A percentile compares a stretch with the other conserved stretches of the same genome.
Evolutionary conservation across 2,329 filamentous ascomycete genomes (phyloP).

Genomic region (Alternaria incomplexa): DNA sequence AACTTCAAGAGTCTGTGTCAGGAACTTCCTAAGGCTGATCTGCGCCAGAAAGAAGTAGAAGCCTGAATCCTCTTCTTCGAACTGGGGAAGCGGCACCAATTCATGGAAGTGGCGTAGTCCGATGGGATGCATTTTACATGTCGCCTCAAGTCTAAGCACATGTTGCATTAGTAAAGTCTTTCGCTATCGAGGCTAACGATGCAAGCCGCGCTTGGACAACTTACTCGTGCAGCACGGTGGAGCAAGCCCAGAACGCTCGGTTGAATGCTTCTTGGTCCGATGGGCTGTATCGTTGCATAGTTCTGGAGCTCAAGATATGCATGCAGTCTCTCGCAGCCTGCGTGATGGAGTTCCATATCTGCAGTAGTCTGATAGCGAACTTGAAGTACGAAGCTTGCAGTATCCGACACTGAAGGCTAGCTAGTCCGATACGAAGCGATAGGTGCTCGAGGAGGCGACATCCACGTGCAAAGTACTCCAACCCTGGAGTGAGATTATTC

Average conservation of each 20-base stretch:
- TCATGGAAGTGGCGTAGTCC: slow-evolving; percentile 37
- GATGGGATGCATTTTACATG: slow-evolving; percentile 39
- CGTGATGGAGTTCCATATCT: slow-evolving; percentile 34
- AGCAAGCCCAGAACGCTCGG: slow-evolving; percentile 37
- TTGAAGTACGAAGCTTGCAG: slow-evolving; percentile 37
- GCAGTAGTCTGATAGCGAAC: slow-evolving; percentile 31
- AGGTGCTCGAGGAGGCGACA: slow-evolving; percentile 28
- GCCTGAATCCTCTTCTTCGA: slow-evolving; percentile 33
- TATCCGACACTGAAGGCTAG: slow-evolving; percentile 32
- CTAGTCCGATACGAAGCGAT: slow-evolving; percentile 28
- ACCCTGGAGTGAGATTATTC: slow-evolving; percentile 22
- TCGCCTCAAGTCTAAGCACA: slow-evolving; percentile 25
- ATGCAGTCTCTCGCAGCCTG: slow-evolving; percentile 23
- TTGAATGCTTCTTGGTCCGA: slow-evolving; percentile 31
- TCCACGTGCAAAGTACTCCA: slow-evolving; percentile 33
- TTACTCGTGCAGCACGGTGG: slow-evolving; percentile 30
- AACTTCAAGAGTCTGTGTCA: slow-evolving; percentile 35
- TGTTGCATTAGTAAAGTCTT: neutral
- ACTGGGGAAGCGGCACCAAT: slow-evolving; percentile 34
- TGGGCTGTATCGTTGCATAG: slow-evolving; percentile 20
- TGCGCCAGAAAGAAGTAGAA: slow-evolving; percentile 38
- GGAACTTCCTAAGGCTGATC: slow-evolving; percentile 34
- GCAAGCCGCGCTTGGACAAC: neutral
- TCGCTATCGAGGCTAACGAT: neutral
- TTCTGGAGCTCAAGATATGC: slow-evolving; percentile 31